Conservation (phyloP, 331 rosid species). For the Phaseolus coccineus region DNA sequence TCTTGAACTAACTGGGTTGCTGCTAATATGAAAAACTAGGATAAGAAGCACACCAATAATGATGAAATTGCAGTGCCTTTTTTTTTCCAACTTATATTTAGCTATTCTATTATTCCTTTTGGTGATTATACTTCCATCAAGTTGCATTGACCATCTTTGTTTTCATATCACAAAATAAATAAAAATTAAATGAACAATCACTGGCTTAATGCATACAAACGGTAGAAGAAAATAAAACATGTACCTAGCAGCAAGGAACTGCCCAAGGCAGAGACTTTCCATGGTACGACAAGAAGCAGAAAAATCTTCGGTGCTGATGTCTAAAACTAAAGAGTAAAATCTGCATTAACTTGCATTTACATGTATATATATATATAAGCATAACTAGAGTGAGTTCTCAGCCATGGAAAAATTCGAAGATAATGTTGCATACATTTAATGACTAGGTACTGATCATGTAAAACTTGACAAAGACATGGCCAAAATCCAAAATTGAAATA, state of each 20-base stretch:
- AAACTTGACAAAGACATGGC: background rate
- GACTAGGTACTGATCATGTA: background rate
- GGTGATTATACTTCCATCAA: conserved; percentile 8
- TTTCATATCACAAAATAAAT: conserved; percentile 28
- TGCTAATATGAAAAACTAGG: conserved; percentile 36
- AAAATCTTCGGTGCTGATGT: background rate
- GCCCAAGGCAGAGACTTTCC: conserved; percentile 38
- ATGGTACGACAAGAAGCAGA: conserved; percentile 39
- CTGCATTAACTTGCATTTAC: background rate
- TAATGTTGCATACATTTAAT: background rate
- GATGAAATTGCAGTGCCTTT: background rate
- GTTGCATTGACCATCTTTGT: conserved; percentile 29
- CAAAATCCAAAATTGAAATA: background rate
- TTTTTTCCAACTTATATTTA: background rate
- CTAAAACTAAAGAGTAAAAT: background rate
- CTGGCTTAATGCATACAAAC: background rate
- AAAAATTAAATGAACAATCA: conserved; percentile 6
- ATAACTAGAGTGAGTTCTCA: conserved; percentile 2
- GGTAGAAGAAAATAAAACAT: background rate
- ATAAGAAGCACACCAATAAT: conserved; percentile 10
- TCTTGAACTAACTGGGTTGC: conserved; percentile 46
- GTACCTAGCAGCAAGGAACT: conserved; percentile 45
- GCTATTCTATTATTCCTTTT: conserved; percentile 4
- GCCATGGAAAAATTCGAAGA: conserved; percentile 38
- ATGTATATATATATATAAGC: too few relatives aligned